phyloP scores from a whole-genome alignment of 2,329 filamentous ascomycete species.

The Lecanicillium sp. region DNA sequence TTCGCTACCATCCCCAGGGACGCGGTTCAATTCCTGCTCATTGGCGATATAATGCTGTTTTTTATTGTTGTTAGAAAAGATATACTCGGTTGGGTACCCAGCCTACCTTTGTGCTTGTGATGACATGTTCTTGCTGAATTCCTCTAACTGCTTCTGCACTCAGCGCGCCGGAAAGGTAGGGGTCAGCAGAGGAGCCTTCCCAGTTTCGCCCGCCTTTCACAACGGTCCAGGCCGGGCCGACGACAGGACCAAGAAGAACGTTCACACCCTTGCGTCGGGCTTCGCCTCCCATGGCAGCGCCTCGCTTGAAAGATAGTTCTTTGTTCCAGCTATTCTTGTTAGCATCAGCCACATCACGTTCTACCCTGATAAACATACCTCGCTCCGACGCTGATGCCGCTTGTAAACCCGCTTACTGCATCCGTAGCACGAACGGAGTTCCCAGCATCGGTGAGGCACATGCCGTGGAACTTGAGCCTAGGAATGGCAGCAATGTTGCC shows the following conservation, averaged over 20 bases:
- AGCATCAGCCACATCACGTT: constrained; percentile 47
- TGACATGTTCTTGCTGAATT: constrained; percentile 70
- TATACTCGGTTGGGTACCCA: neutral
- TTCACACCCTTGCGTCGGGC: constrained; percentile 38
- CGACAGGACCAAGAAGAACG: constrained; percentile 61
- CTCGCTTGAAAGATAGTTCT: constrained; percentile 4
- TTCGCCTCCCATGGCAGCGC: constrained; percentile 5
- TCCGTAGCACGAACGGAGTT: constrained; percentile 41
- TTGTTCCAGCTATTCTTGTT: constrained; percentile 49
- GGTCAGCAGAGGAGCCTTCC: constrained; percentile 67
- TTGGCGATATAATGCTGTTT: constrained; percentile 61
- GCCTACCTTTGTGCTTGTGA: constrained; percentile 62
- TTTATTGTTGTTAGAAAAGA: constrained; percentile 22
- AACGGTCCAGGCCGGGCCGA: constrained; percentile 64
- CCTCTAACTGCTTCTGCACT: constrained; percentile 64
- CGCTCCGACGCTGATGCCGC: constrained; percentile 38
- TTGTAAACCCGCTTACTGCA: constrained; percentile 38
- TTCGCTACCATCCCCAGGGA: constrained; percentile 51
- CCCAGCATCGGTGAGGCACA: constrained; percentile 41
- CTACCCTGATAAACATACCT: constrained; percentile 41
- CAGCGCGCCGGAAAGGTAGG: constrained; percentile 62
- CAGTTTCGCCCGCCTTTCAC: constrained; percentile 66
- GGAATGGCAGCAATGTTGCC: constrained; percentile 38
- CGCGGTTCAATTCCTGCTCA: constrained; percentile 70
- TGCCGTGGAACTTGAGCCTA: constrained; percentile 34